Evolutionary conservation across 495 filamentous ascomycete species (phyloP).

Genomic region (Aspergillus hancockii): DNA sequence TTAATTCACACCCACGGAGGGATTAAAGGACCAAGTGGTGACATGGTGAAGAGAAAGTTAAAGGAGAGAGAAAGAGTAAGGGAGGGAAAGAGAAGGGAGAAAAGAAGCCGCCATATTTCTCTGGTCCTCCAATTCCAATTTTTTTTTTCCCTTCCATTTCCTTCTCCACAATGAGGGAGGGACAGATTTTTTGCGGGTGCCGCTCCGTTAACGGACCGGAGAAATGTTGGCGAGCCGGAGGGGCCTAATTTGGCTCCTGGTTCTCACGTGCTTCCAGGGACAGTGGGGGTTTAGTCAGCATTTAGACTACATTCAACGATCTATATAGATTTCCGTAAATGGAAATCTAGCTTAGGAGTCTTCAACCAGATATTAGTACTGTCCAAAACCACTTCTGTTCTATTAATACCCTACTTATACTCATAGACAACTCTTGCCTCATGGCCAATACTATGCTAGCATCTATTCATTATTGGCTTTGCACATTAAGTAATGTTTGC

Average conservation of each 20-base stretch:
- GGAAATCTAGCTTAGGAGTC: background rate
- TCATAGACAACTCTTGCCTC: background rate
- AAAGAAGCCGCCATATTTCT: conserved; percentile 7
- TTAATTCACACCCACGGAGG: conserved; percentile 29
- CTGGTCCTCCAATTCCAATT: background rate
- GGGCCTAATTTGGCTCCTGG: no score
- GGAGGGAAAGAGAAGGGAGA: conserved; percentile 6
- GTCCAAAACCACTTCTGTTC: no score
- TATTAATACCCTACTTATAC: no score
- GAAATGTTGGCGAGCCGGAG: background rate
- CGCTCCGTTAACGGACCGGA: conserved; percentile 16
- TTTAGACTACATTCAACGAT: background rate
- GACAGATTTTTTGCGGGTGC: conserved; percentile 19
- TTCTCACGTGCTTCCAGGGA: background rate
- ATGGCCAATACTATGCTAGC: conserved; percentile 8
- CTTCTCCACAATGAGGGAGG: conserved; percentile 19
- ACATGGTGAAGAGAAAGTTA: conserved; percentile 30
- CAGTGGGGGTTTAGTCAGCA: background rate
- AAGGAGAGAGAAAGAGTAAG: conserved; percentile 20
- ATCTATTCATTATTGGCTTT: background rate
- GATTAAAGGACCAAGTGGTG: conserved; percentile 19
- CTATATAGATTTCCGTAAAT: background rate
- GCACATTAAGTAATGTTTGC: background rate
- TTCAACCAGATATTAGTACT: no score
- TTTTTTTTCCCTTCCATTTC: conserved; percentile 7